These are phyloP conservation scores for Pythium sp. DNA, from an alignment of 352 stramenopile genomes.

Conservation along the genomic window DNA sequence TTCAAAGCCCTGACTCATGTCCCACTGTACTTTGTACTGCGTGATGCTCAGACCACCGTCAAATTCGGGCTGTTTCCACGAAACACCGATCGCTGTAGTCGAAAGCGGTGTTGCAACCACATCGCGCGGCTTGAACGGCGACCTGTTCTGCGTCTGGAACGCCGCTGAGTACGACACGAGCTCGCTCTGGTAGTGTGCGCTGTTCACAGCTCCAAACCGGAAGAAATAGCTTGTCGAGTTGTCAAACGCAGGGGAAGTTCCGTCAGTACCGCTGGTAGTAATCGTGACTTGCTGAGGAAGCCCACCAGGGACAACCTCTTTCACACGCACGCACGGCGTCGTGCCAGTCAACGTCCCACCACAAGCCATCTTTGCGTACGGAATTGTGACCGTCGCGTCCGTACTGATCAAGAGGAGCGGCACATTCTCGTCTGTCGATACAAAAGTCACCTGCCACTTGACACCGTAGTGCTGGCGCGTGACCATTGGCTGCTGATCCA, in stretches of 20 bases:
- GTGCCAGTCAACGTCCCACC: conserved; percentile 57
- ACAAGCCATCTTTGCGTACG: conserved; percentile 44
- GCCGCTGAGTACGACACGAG: conserved; percentile 20
- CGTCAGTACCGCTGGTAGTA: neutral
- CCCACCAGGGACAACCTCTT: conserved; percentile 33
- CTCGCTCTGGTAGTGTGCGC: conserved; percentile 27
- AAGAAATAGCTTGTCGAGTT: conserved; percentile 46
- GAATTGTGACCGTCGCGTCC: conserved; percentile 23
- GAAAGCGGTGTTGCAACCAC: conserved; percentile 40
- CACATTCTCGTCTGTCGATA: conserved; percentile 25
- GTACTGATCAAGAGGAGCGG: conserved; percentile 48
- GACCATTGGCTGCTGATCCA: conserved; percentile 21
- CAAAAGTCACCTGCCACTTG: conserved; percentile 71
- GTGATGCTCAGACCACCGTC: conserved; percentile 72
- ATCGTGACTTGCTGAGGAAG: conserved; percentile 28
- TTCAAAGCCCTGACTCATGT: conserved; percentile 82
- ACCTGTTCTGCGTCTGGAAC: conserved; percentile 25
- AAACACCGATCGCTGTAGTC: conserved; percentile 41
- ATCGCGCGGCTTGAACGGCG: conserved; percentile 29
- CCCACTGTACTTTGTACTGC: conserved; percentile 94
- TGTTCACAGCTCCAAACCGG: conserved; percentile 34
- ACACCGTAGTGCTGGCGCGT: conserved; percentile 53
- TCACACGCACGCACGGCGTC: conserved; percentile 45
- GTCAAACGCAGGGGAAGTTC: neutral
- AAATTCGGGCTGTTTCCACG: conserved; percentile 70